A percentile compares a stretch with the other conserved stretches of the same genome.
Evolutionary conservation across 208 protist species (phyloP).

Genomic region (Acanthamoeba healyi): DNA sequence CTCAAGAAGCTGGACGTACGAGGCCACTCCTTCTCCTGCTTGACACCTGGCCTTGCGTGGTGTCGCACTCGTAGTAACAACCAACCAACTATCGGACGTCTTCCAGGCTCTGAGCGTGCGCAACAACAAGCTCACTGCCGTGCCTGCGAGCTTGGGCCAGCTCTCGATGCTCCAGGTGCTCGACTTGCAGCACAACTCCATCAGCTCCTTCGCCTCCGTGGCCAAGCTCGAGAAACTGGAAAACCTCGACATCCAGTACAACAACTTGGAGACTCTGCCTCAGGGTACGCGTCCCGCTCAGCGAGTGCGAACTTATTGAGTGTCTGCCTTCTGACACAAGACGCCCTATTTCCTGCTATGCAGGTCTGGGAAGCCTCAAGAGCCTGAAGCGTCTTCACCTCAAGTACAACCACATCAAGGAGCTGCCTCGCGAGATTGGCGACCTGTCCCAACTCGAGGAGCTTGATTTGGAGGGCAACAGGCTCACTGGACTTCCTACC

Average conservation of each 20-base stretch:
- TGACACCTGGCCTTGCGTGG: background rate
- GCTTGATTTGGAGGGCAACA: constrained; percentile 80
- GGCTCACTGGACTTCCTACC: constrained; percentile 68
- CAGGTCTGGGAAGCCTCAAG: constrained; percentile 66
- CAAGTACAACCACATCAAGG: constrained; percentile 79
- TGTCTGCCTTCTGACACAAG: too few relatives aligned
- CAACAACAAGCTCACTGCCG: constrained; percentile 57
- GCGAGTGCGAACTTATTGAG: too few relatives aligned
- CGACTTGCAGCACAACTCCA: constrained; percentile 70
- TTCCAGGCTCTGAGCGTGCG: constrained; percentile 36
- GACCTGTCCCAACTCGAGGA: constrained; percentile 72
- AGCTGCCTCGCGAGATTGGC: constrained; percentile 75
- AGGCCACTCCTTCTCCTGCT: background rate
- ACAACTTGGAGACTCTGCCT: constrained; percentile 77
- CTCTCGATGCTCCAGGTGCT: constrained; percentile 46
- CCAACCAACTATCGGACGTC: background rate
- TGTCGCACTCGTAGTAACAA: background rate
- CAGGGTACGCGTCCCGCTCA: background rate
- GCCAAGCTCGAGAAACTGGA: constrained; percentile 66
- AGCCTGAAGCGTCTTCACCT: constrained; percentile 78
- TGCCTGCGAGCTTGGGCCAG: constrained; percentile 24
- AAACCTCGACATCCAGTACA: constrained; percentile 76
- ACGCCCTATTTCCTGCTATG: too few relatives aligned
- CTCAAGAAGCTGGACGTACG: constrained; percentile 65
- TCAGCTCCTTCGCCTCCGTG: constrained; percentile 71